These are phyloP conservation scores for Candida mattraensis DNA, from an alignment of 805 yeast species.

Conservation along the genomic window DNA sequence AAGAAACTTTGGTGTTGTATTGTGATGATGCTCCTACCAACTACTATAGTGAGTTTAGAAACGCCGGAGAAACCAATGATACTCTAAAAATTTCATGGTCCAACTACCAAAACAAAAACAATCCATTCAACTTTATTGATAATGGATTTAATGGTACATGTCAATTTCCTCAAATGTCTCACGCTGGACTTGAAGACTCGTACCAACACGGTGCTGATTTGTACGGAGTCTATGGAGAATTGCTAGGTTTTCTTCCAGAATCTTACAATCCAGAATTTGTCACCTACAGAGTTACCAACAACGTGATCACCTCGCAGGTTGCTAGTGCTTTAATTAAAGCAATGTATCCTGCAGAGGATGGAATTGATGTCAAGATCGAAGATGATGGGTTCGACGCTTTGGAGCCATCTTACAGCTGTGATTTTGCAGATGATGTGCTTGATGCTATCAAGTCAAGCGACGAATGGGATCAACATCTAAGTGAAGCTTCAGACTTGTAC, in stretches of 20 bases:
- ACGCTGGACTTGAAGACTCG: slow-evolving; percentile 41
- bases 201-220: slow-evolving; percentile 40
- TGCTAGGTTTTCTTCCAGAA: slow-evolving; percentile 35
- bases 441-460: slow-evolving; percentile 27
- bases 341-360: slow-evolving; percentile 35
- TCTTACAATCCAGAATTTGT: slow-evolving; percentile 33
- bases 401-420: slow-evolving; percentile 38
- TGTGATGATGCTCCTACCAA: slow-evolving; percentile 33
- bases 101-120: slow-evolving; percentile 28
- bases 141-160: slow-evolving; percentile 34
- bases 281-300: slow-evolving; percentile 38
- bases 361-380: slow-evolving; percentile 35
- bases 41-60: slow-evolving; percentile 24
- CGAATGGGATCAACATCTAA: slow-evolving; percentile 39
- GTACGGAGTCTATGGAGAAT: slow-evolving; percentile 37
- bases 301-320: slow-evolving; percentile 41
- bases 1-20: slow-evolving; percentile 28
- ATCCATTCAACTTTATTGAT: slow-evolving; percentile 28
- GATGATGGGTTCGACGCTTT: slow-evolving; percentile 35
- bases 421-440: slow-evolving; percentile 31
- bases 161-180: slow-evolving; percentile 41
- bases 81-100: slow-evolving; percentile 21
- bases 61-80: slow-evolving; percentile 7
- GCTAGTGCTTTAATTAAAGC: slow-evolving; percentile 39
- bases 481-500: slow-evolving; percentile 30